Percentiles rank a stretch among this genome's conserved stretches.
Conservation (phyloP, 192 early-diverging fungal genomes). For the Lunasporangiospora selenospora region DNA sequence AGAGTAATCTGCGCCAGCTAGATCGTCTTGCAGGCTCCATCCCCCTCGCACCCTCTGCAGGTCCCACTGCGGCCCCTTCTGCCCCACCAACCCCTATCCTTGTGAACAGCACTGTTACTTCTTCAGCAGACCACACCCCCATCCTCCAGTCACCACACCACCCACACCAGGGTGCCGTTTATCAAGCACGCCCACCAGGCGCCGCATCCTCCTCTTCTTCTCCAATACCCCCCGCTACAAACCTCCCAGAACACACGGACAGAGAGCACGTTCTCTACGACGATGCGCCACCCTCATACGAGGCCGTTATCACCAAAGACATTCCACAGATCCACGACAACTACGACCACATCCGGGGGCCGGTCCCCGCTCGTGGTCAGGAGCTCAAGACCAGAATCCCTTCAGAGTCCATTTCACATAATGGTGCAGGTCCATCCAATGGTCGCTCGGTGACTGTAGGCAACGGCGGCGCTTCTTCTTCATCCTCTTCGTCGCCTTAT, state of each 20-base stretch:
- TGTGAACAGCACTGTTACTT: not conserved
- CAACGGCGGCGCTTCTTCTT: too few relatives aligned
- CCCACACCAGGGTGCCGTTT: too few relatives aligned
- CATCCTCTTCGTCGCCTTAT: too few relatives aligned
- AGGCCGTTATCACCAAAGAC: conserved; percentile 30
- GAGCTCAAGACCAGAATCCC: conserved; percentile 32
- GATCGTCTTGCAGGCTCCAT: not conserved
- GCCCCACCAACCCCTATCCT: not conserved
- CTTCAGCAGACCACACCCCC: not conserved
- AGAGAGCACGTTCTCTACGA: conserved; percentile 3
- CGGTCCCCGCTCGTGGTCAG: conserved; percentile 13
- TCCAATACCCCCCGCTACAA: too few relatives aligned
- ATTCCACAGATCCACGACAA: conserved; percentile 30
- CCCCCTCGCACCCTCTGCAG: not conserved
- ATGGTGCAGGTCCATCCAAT: too few relatives aligned
- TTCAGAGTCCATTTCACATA: conserved; percentile 9
- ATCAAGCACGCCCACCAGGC: too few relatives aligned
- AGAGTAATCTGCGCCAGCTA: not conserved
- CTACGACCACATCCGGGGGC: conserved; percentile 31
- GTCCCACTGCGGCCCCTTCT: not conserved
- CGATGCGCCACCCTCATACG: conserved; percentile 34
- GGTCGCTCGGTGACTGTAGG: too few relatives aligned
- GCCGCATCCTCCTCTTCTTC: too few relatives aligned
- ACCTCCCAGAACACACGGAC: too few relatives aligned
- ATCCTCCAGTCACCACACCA: not conserved